Base-by-base conservation (phyloP, 2,329 filamentous ascomycete species). In the Exophiala sp. region DNA sequence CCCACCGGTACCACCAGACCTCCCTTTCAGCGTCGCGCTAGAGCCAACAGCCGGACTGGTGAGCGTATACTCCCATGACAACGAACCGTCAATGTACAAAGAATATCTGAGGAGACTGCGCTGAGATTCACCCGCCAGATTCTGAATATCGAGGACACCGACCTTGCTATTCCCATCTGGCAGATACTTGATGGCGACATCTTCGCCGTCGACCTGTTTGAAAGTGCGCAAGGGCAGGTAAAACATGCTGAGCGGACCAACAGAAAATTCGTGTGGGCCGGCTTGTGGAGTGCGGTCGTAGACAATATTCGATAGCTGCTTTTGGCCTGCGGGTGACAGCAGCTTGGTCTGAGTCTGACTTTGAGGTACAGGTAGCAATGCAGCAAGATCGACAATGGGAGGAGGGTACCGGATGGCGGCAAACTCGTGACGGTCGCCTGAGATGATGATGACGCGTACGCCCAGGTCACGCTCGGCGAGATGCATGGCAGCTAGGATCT, bases 401-500 rank as follows among this genome's bases (percentile, higher is more conserved):
- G 78, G 77, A 7, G 79, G 79, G 61, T 83, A 83, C 0, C 83
- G 82, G 0, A 91, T 97, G 0, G 91, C 90, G 1, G 87, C 93
- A 66, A 97, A 97, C 67, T 98, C 93, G 64, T 98, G 93, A n/a
- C 93, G 77, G 63, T 98, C 93, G 1, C 93, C 93, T 13, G 86
- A 93, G 9, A 98, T 74, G 10, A 97, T 74, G 2, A 95, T 77
- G 6, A 97, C 83, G 19, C 90, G 87, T 4, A 85, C 73, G 5
- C 87, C 86, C 3, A 80, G 79, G 1, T 70, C 68, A 10, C 79
- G 72, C n/a, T 87, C 83, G 0, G 86, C 83, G 54, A 86, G 83
- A 89, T 93, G 97, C 80, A 96, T 95, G 1, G 88, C 86, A 65
- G 95, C 85, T 11, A 98, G 81, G 21, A 97, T 79, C 48, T 74